Conservation (phyloP, 805 yeast species). For the Wickerhamiella kazuoi region DNA sequence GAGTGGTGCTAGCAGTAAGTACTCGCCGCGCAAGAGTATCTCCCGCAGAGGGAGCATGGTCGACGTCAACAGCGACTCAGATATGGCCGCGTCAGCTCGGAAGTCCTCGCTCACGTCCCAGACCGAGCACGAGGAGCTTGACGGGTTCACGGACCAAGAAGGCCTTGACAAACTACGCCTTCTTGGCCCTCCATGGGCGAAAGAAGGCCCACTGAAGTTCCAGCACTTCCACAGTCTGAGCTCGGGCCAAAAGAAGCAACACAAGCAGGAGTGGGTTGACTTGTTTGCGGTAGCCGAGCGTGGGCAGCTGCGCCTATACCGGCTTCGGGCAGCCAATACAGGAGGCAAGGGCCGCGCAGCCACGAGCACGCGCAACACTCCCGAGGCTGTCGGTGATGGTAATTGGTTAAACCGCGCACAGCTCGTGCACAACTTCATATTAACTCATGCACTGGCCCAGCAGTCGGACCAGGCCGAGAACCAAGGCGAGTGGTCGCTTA, state of each 20-base stretch:
- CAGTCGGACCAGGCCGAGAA: conserved; percentile 22
- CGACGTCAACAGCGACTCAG: conserved; percentile 3
- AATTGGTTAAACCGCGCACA: conserved; percentile 53
- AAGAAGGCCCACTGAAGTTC: conserved; percentile 42
- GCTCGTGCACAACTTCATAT: conserved; percentile 34
- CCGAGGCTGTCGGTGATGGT: conserved; percentile 34
- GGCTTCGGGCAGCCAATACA: conserved; percentile 23
- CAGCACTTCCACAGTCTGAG: conserved; percentile 18
- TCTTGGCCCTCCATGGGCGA: conserved; percentile 61
- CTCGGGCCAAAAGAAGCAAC: conserved; percentile 14
- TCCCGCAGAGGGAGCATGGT: conserved; percentile 16
- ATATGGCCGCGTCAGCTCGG: conserved; percentile 1
- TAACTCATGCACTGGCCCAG: conserved; percentile 29
- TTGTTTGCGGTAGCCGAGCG: conserved; percentile 50
- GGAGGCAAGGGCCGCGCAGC: background rate
- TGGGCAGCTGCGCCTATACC: conserved; percentile 44
- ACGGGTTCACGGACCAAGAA: conserved; percentile 15
- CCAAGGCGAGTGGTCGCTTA: conserved; percentile 34
- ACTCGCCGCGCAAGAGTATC: background rate
- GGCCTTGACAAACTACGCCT: conserved; percentile 33
- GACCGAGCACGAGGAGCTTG: conserved; percentile 13
- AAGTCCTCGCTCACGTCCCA: conserved; percentile 3
- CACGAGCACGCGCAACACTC: background rate
- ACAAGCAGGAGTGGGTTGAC: conserved; percentile 27
- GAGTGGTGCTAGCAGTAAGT: background rate